Evolutionary conservation across 768 basidiomycete genomes (phyloP).

Genomic region (Trametes cinnabarina): DNA sequence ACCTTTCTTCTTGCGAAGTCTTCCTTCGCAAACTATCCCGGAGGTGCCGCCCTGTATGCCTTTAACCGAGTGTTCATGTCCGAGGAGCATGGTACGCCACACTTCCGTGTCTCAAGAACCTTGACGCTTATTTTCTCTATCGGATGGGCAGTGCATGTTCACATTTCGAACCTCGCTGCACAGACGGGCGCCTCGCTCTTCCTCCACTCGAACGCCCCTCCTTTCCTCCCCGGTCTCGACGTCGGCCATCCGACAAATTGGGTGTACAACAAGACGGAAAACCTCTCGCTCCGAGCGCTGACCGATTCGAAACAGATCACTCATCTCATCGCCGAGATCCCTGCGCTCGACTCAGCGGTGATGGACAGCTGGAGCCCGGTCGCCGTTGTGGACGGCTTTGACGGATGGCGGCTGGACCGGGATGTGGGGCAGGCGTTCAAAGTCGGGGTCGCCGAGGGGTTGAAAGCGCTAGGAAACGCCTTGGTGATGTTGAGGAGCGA

Average conservation of each 20-base stretch:
- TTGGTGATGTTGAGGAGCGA: conserved; percentile 23
- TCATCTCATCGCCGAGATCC: conserved; percentile 59
- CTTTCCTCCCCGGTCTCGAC: conserved; percentile 37
- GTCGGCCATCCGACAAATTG: conserved; percentile 36
- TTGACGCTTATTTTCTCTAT: not conserved
- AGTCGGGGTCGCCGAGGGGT: conserved; percentile 4
- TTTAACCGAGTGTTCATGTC: conserved; percentile 55
- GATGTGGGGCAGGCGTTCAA: conserved; percentile 5
- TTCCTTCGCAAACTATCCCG: conserved; percentile 84
- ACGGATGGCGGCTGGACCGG: conserved; percentile 34
- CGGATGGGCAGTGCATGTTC: conserved; percentile 52
- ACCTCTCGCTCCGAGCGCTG: conserved; percentile 42
- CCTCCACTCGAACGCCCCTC: conserved; percentile 63
- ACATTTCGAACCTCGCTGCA: conserved; percentile 81
- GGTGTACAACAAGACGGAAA: conserved; percentile 85
- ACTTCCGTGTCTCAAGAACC: not conserved
- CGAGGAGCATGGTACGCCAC: conserved; percentile 31
- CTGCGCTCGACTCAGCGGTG: conserved; percentile 7
- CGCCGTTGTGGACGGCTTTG: conserved; percentile 46
- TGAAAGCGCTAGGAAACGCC: conserved; percentile 5
- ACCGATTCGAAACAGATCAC: conserved; percentile 46
- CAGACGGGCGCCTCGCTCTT: conserved; percentile 92
- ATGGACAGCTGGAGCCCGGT: conserved; percentile 41
- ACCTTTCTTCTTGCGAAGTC: conserved; percentile 55
- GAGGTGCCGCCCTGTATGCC: conserved; percentile 64